Conservation (phyloP, 139 green algal genomes). For the Mychonastes homosphaera region DNA sequence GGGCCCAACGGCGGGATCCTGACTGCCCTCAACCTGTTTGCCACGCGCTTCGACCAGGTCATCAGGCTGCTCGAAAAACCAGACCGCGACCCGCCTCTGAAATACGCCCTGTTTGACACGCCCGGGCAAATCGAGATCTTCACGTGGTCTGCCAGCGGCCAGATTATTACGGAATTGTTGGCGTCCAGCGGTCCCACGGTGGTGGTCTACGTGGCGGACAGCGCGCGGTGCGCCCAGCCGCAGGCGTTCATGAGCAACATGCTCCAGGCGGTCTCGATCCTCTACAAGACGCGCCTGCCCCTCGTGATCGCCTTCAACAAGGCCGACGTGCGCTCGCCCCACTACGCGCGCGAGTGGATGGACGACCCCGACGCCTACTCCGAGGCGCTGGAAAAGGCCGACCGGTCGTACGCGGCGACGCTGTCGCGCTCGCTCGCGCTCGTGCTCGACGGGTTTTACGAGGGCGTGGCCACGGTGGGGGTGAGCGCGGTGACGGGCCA, state of each 20-base stretch:
- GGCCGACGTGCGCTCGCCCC: slow-evolving; percentile 69
- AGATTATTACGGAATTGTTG: slow-evolving; percentile 67
- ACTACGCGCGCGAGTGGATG: slow-evolving; percentile 90
- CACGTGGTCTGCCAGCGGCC: slow-evolving; percentile 79
- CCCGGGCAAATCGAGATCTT: slow-evolving; percentile 99
- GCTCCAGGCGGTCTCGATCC: slow-evolving; percentile 83
- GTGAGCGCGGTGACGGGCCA: slow-evolving; percentile 83
- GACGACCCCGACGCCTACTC: slow-evolving; percentile 78
- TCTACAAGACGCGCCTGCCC: slow-evolving; percentile 94
- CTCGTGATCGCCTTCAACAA: slow-evolving; percentile 97
- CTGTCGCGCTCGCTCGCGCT: slow-evolving; percentile 61
- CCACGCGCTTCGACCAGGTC: slow-evolving; percentile 95
- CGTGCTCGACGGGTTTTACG: slow-evolving; percentile 94
- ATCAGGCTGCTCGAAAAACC: slow-evolving; percentile 66
- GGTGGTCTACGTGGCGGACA: slow-evolving; percentile 90
- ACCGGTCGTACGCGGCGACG: slow-evolving; percentile 64
- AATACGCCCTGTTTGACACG: slow-evolving; percentile 88
- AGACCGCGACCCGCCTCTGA: slow-evolving; percentile 60
- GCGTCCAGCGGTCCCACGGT: slow-evolving; percentile 79
- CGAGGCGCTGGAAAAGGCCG: slow-evolving; percentile 59
- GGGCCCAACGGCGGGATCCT: slow-evolving; percentile 96
- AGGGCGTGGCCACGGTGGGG: slow-evolving; percentile 63
- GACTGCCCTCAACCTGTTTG: slow-evolving; percentile 95
- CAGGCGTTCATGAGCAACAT: slow-evolving; percentile 99
- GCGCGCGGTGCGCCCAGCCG: slow-evolving; percentile 59